A percentile compares a stretch with the other conserved stretches of the same genome.
These are phyloP conservation scores for Darksidea phi DNA, from an alignment of 495 filamentous ascomycete species.

Conservation along the genomic window DNA sequence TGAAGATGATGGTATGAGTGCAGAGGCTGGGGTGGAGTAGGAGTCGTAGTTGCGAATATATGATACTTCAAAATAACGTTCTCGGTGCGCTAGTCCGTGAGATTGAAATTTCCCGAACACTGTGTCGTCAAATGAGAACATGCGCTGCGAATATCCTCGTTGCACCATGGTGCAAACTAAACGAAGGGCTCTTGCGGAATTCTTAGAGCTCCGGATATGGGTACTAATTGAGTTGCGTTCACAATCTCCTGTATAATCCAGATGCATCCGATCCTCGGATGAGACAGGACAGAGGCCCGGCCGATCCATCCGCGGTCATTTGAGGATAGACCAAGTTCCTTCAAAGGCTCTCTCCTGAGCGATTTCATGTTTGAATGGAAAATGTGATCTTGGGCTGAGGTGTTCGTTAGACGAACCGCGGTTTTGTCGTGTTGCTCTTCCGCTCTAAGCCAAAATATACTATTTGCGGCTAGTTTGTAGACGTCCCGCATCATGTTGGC, in stretches of 20 bases:
- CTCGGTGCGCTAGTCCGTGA: no score
- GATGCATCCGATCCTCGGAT: conserved; percentile 14
- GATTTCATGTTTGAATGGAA: conserved; percentile 4
- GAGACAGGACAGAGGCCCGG: conserved; percentile 7
- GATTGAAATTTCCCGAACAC: no score
- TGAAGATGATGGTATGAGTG: no score
- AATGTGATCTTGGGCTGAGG: background rate
- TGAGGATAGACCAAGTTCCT: background rate
- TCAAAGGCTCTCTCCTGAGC: conserved; percentile 1
- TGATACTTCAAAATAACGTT: no score
- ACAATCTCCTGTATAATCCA: conserved; percentile 29
- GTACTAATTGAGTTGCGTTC: conserved; percentile 6
- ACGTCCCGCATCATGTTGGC: conserved; percentile 25
- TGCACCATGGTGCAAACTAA: background rate
- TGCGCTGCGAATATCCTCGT: no score
- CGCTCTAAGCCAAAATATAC: conserved; percentile 28
- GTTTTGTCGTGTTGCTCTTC: conserved; percentile 6
- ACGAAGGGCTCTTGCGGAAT: background rate
- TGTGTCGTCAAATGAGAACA: no score
- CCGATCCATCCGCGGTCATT: background rate
- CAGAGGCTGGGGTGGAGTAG: no score
- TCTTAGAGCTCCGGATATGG: conserved; percentile 3
- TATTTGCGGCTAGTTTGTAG: conserved; percentile 15
- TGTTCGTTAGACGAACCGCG: conserved; percentile 1
- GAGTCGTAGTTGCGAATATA: no score